Evolutionary conservation across 1,139 yeast species (phyloP), one percentile per base, ranked within the genome.

Genomic region (Yamadazyma mexicana): DNA sequence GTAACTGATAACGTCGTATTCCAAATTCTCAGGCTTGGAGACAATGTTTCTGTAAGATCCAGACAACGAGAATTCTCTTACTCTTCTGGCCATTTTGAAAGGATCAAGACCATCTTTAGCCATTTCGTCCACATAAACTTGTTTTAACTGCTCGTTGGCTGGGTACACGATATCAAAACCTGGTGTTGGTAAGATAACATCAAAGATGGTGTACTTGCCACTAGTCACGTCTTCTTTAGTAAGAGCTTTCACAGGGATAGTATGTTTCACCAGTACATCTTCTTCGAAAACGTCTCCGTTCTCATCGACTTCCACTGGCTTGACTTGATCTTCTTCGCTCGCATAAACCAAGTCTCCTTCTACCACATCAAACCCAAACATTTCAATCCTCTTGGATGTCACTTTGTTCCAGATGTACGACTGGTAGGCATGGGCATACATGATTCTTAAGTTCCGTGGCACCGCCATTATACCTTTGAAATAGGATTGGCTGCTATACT

Each of bases 401-500:
- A 84, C 95, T 42, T 73, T 59, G 56, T 94, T 94, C 99, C 98
- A 94, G 31, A 94, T 77, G 54, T 83, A 92, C 46, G 97, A 88
- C 64, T 94, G 98, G 59, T 94, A 94, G 2, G 98, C 96, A 64
- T 94, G 99, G 2, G 85, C 96, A 58, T 94, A 94, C 95, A 94
- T 92, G 46, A 89, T 79, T 56, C 96, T 75, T 57, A 94, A 71
- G 58, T 91, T 91, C 61, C 96, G 78, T 31, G 98, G 98, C 50
- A 94, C 86, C 43, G 91, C 79, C 84, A 86, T 83, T 37, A 94
- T 75, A n/a, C 95, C 92, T 49, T 79, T 79, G 53, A 87, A 80
- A 57, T 83, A 85, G 4, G 83, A 68, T 11, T 73, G 68, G n/a
- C 61, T 46, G 30, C 66, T 52, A 52, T 70, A 83, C 15, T 65